phyloP scores from a whole-genome alignment of 75 land plant species.

The Pinus taeda region DNA sequence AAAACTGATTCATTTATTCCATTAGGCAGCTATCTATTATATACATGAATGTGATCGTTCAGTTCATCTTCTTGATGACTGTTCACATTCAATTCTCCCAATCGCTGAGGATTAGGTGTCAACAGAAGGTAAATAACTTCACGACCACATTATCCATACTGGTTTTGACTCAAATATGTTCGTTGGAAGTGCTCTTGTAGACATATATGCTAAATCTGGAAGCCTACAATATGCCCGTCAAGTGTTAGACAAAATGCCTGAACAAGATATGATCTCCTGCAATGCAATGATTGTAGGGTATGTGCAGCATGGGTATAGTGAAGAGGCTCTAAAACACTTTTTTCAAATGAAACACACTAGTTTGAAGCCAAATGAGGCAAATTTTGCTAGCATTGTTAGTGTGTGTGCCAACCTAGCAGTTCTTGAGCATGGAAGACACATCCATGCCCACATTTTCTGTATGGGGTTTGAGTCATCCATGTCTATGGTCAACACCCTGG shows the following conservation, averaged over 20 bases:
- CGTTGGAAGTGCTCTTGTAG: conserved; percentile 35
- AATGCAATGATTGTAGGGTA: conserved; percentile 59
- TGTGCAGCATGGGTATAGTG: conserved; percentile 31
- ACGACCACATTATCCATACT: conserved; percentile 25
- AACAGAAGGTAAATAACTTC: conserved; percentile 24
- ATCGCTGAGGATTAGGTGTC: too few species aligned
- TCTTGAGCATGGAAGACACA: conserved; percentile 42
- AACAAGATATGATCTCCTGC: conserved; percentile 61
- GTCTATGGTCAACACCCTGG: conserved; percentile 44
- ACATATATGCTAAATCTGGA: conserved; percentile 36
- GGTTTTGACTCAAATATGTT: conserved; percentile 21
- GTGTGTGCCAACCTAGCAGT: conserved; percentile 48
- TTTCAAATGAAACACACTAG: conserved; percentile 33
- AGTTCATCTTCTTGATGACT: too few species aligned
- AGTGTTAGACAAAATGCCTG: conserved; percentile 50
- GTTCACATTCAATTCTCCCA: too few species aligned
- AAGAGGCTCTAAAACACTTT: conserved; percentile 40
- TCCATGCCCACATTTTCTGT: conserved; percentile 48
- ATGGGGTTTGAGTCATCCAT: conserved; percentile 36
- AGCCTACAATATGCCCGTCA: conserved; percentile 29
- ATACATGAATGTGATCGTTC: too few species aligned
- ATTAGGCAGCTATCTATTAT: too few species aligned
- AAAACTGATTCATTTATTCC: too few species aligned
- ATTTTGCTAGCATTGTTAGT: conserved; percentile 48
- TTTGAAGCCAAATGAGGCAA: conserved; percentile 30